Base-by-base conservation (phyloP, 208 protist genomes). In the Herpetomonas samuelpessoai region DNA sequence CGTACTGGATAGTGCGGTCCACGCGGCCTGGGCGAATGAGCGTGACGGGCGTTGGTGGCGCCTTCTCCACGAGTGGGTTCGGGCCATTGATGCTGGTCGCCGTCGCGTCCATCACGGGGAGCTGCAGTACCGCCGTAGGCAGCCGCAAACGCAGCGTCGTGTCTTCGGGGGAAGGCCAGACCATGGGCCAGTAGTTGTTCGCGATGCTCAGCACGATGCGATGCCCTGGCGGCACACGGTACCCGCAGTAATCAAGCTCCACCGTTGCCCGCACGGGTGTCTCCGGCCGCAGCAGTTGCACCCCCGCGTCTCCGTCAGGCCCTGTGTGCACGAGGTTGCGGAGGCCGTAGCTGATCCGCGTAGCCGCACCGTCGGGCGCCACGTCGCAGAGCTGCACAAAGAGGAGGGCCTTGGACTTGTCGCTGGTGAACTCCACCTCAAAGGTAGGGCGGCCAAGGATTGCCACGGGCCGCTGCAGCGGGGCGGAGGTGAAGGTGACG, bases 181-280 rank as follows among this genome's bases (percentile, higher is more conserved):
- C 66, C 72, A 81, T 83, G 26, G 80, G 80, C 76, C 80, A 87
- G 59, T 79, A 83, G 64, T 76, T 81, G 62, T 87, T 87, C 49
- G 80, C 76, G 19, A 87, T 52, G 22, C 68, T 83, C 29, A 87
- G 71, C 19, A 68, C 67, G 22, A 83, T 0, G 38, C 63, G 46
- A 57, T 87, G 80, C 4, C 76, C 80, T 6, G 58, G 65, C 4
- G 72, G 62, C 25, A 87, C 58, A 31, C 69, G 68, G 68, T 87
- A 83, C 57, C 73, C 81, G 55, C 81, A 88, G 55, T 81, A 88
- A 59, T 88, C 75, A 57, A 88, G 66, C 59, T 64, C 53, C 47
- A 83, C 74, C 9, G 38, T 62, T 35, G 51, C 76, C 50, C 46
- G 52, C 53, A 79, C 66, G 25, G 51, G 14, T 50, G 54, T 24